These are phyloP conservation scores for Cinnamomum chago DNA, from an alignment of 164 flowering plant genomes.

Conservation along the genomic window DNA sequence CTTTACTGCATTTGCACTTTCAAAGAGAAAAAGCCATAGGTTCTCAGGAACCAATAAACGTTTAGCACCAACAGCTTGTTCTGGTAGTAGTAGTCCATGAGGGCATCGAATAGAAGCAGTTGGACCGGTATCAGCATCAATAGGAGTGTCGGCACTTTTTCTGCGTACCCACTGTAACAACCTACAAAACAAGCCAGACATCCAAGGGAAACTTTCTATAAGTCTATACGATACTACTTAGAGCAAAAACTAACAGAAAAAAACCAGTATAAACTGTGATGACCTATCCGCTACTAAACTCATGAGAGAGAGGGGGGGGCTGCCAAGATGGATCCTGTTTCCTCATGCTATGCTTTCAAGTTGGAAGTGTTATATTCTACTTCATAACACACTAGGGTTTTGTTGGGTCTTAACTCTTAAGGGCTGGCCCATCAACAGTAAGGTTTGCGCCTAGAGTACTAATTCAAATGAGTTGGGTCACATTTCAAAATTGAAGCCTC, in stretches of 20 bases:
- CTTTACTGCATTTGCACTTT: conserved; percentile 58
- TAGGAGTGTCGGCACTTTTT: conserved; percentile 69
- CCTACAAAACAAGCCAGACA: conserved; percentile 35
- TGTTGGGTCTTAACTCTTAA: no score
- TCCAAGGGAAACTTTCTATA: background rate
- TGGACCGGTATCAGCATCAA: conserved; percentile 88
- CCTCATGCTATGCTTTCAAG: no score
- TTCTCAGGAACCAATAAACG: conserved; percentile 74
- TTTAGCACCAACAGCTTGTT: conserved; percentile 81
- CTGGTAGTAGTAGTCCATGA: conserved; percentile 84
- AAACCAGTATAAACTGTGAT: background rate
- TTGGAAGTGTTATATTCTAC: no score
- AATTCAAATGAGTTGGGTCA: no score
- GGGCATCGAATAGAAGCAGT: conserved; percentile 80
- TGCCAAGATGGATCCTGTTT: background rate
- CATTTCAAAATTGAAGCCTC: no score
- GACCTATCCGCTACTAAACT: no score
- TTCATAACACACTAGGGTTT: no score
- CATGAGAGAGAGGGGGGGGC: background rate
- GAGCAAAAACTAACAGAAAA: background rate
- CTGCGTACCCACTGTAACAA: conserved; percentile 88
- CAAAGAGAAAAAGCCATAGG: conserved; percentile 76
- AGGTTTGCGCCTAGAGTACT: no score
- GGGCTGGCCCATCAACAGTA: no score
- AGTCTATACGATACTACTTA: background rate